Evolutionary conservation across 192 early-diverging fungal species (phyloP), one percentile per base, ranked within the genome.

Genomic region (Glomus cerebriforme): DNA sequence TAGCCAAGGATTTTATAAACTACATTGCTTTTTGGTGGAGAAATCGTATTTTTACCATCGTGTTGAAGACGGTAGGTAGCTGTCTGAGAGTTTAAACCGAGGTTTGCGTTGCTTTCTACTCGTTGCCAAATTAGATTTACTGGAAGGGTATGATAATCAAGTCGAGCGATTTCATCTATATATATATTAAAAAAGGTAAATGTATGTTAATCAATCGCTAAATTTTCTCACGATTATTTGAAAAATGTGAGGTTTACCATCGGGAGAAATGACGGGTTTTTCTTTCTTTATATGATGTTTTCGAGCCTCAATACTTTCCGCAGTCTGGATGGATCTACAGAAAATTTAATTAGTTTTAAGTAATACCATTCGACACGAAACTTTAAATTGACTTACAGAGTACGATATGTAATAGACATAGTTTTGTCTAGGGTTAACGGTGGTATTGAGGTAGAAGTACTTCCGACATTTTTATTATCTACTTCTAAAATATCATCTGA

Each of bases 11-110:
- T 47, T 75, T 87, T 88, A 27, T 79, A 69, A 17, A 78, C 6
- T 74, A 81, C 83, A 49, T 87, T 86, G 22, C 72, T 82, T 8
- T 85, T 74, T 63, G 82, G 83, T 8, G 81, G 82, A 26, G 78
- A 81, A 24, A 89, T 80, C 0, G 74, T 70, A 64, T 89, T 88
- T 17, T 84, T 85, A n/a, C 87, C 87, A 45, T 87, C 80, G 54
- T 73, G 64, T 10, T 54, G 63, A 54, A 54, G 49, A 22, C 7
- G 17, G 17, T 17, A 5, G 17, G 49, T 7, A 22, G 17, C 49
- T 22, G 49, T 54, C 6, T 54, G 49, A 19, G 49, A 54, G 6
- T 54, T 22, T 54, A 54, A 1, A 54, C 49, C 49, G 17, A 54
- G 17, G 49, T 7, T 54, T 54, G 15, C 19, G 22, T 54, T 54